A percentile compares a stretch with the other conserved stretches of the same genome.
phyloP scores from a whole-genome alignment of 306 rosid genomes.

The Vigna hirtella region DNA sequence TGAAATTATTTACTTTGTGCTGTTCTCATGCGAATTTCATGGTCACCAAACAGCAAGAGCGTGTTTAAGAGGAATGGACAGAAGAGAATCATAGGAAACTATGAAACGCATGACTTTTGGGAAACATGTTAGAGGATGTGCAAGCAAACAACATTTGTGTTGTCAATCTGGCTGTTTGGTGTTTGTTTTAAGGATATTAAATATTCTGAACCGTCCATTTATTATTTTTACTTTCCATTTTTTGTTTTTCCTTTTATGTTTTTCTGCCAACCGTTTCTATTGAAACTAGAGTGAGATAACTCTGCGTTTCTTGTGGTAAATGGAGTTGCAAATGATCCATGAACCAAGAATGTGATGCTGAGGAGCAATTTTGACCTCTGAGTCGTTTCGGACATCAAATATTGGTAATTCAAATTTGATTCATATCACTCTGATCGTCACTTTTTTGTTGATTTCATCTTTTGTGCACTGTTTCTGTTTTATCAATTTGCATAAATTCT shows the following conservation, averaged over 20 bases:
- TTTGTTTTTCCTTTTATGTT: neutral
- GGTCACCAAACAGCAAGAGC: constrained; percentile 37
- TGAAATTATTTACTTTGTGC: neutral
- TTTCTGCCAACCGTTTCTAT: constrained; percentile 9
- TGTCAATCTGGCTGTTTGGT: constrained; percentile 52
- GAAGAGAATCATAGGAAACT: neutral
- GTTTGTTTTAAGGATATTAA: constrained; percentile 48
- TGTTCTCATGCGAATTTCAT: constrained; percentile 41
- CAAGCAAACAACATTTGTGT: constrained; percentile 33
- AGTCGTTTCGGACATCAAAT: neutral
- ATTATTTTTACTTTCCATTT: constrained; percentile 20
- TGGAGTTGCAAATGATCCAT: constrained; percentile 24
- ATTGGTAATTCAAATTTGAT: constrained; percentile 23
- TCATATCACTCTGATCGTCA: neutral
- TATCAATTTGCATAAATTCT: neutral
- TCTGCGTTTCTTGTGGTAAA: constrained; percentile 33
- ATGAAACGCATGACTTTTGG: constrained; percentile 19
- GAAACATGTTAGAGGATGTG: constrained; percentile 16
- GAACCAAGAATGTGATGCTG: neutral
- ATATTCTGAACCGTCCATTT: constrained; percentile 54
- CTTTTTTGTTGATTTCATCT: neutral
- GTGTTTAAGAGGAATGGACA: constrained; percentile 29
- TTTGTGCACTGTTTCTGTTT: neutral
- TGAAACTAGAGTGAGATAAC: constrained; percentile 21
- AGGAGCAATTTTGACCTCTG: neutral